phyloP scores from a whole-genome alignment of 2,329 filamentous ascomycete species.

The Botrytis deweyae region DNA sequence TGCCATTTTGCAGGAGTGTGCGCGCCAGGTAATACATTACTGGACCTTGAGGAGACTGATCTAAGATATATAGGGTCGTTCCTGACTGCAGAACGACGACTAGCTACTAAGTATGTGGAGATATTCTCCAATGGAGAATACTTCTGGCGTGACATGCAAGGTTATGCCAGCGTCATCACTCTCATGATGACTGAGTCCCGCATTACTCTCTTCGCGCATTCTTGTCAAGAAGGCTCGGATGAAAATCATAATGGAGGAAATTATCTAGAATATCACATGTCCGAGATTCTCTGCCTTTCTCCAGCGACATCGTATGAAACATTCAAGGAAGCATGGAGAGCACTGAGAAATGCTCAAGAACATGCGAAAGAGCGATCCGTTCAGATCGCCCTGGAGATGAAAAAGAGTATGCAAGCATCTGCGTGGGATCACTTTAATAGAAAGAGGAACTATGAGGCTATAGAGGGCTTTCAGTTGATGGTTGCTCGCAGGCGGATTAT shows the following conservation, averaged over 20 bases:
- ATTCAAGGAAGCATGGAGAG: not conserved
- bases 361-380: not conserved
- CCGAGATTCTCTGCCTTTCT: not conserved
- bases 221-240: not conserved
- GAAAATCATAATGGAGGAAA: not conserved
- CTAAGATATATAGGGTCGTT: not conserved
- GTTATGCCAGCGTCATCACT: not conserved
- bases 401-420: not conserved
- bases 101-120: not conserved
- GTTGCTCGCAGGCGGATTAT: not conserved
- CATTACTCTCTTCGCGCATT: not conserved
- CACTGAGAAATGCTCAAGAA: not conserved
- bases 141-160: not conserved
- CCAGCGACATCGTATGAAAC: not conserved
- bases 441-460: not conserved
- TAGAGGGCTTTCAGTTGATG: not conserved
- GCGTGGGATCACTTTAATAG: not conserved
- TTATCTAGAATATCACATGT: not conserved
- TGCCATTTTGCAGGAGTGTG: not conserved
- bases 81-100: not conserved
- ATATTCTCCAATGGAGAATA: not conserved
- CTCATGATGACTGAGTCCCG: not conserved
- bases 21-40: not conserved
- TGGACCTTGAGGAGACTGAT: not conserved
- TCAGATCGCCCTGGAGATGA: not conserved